Conservation (phyloP, 805 yeast genomes). For the Candida endomychidarum region DNA sequence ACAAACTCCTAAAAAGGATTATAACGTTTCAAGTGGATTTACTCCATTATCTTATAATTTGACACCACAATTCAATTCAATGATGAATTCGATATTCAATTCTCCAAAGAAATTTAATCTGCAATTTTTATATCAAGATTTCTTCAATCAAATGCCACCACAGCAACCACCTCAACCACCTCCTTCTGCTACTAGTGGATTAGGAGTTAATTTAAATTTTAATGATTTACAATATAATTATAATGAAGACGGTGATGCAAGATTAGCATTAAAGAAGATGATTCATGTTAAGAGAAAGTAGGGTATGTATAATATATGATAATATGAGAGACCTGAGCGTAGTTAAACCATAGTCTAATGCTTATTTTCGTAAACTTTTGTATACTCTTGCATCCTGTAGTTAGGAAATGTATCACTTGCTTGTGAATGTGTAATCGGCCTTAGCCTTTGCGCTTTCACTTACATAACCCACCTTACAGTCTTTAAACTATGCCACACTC, state of each 20-base stretch:
- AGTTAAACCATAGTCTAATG: too few species aligned
- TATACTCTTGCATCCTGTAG: too few species aligned
- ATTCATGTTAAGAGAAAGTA: constrained; percentile 31
- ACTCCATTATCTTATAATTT: constrained; percentile 35
- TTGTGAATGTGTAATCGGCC: too few species aligned
- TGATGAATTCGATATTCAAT: constrained; percentile 39
- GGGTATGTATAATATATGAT: not conserved
- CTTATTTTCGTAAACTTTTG: too few species aligned
- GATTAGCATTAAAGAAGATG: constrained; percentile 36
- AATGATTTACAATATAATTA: constrained; percentile 10
- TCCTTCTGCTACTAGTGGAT: not conserved
- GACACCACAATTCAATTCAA: constrained; percentile 41
- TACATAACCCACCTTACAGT: too few species aligned
- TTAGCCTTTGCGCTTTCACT: too few species aligned
- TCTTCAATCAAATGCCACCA: constrained; percentile 16
- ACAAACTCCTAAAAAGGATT: constrained; percentile 38
- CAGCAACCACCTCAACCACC: not conserved
- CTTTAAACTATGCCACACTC: too few species aligned
- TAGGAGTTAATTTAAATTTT: not conserved
- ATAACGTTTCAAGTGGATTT: constrained; percentile 26
- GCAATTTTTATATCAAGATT: constrained; percentile 23
- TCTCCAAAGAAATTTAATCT: constrained; percentile 29
- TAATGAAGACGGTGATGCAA: constrained; percentile 36
- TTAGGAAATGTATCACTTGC: too few species aligned
- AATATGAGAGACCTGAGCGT: not conserved